phyloP scores from a whole-genome alignment of 1,139 yeast genomes.

The Suhomyces atakaporum region DNA sequence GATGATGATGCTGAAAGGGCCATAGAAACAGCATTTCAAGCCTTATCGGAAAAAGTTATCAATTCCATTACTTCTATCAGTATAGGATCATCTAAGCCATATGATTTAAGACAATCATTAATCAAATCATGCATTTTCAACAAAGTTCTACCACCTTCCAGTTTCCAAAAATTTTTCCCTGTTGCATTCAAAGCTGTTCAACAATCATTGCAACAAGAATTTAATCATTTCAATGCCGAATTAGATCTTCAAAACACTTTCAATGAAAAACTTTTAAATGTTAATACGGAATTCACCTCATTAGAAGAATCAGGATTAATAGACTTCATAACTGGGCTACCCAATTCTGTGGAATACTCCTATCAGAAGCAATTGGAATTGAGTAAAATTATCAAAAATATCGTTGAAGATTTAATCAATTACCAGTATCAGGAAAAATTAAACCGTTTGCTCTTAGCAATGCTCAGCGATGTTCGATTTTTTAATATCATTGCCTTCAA shows the following conservation, averaged over 20 bases:
- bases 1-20: slow-evolving; percentile 17
- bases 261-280: slow-evolving; percentile 41
- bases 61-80: slow-evolving; percentile 13
- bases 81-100: slow-evolving; percentile 25
- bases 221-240: slow-evolving; percentile 12
- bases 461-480: slow-evolving; percentile 42
- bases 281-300: slow-evolving; percentile 57
- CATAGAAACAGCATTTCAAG: slow-evolving; percentile 20
- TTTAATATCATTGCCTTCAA: slow-evolving; percentile 45
- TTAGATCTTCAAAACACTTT: slow-evolving; percentile 15
- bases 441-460: slow-evolving; percentile 49
- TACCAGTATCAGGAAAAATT: slow-evolving; percentile 46
- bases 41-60: slow-evolving; percentile 15
- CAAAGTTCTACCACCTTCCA: slow-evolving; percentile 39
- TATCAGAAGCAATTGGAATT: slow-evolving; percentile 41
- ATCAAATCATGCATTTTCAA: slow-evolving; percentile 48
- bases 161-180: slow-evolving; percentile 47
- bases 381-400: slow-evolving; percentile 30
- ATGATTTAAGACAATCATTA: slow-evolving; percentile 59
- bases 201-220: slow-evolving; percentile 13
- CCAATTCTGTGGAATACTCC: slow-evolving; percentile 39
- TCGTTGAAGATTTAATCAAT: slow-evolving; percentile 41
- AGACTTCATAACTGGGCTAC: slow-evolving; percentile 32
- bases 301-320: slow-evolving; percentile 53
- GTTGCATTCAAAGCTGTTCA: slow-evolving; percentile 38